phyloP scores from a whole-genome alignment of 352 stramenopile genomes.

The Globisporangium cystogenes region DNA sequence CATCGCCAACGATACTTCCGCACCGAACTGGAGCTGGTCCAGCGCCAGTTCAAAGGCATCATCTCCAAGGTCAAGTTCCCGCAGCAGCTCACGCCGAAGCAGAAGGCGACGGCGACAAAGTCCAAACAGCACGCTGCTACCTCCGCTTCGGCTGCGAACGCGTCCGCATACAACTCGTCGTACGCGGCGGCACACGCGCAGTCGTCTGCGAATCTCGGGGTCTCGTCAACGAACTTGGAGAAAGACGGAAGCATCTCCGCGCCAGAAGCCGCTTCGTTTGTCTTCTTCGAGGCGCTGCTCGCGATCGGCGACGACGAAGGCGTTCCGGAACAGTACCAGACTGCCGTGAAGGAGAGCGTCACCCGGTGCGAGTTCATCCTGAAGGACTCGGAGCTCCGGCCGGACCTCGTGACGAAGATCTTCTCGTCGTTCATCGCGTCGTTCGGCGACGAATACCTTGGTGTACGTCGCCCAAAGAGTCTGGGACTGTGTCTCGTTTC shows the following conservation, averaged over 20 bases:
- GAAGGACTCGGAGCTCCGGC: conserved; percentile 56
- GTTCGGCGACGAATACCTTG: conserved; percentile 63
- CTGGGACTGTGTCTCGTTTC: not conserved
- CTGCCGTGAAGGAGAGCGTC: conserved; percentile 36
- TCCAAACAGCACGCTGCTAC: conserved; percentile 14
- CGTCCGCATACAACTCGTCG: conserved; percentile 1
- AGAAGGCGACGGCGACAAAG: conserved; percentile 31
- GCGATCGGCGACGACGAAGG: conserved; percentile 37
- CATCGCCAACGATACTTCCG: conserved; percentile 64
- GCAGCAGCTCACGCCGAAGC: conserved; percentile 26
- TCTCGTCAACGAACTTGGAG: conserved; percentile 47
- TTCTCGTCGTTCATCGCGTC: conserved; percentile 52
- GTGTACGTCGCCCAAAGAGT: conserved; percentile 20
- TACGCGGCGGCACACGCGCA: not conserved
- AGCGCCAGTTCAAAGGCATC: conserved; percentile 39
- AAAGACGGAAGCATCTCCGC: conserved; percentile 23
- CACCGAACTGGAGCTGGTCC: conserved; percentile 59
- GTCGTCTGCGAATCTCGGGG: conserved; percentile 7
- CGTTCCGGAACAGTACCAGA: conserved; percentile 28
- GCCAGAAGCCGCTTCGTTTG: conserved; percentile 22
- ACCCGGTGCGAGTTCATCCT: conserved; percentile 56
- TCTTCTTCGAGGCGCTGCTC: conserved; percentile 54
- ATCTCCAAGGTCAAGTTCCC: conserved; percentile 46
- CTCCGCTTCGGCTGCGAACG: not conserved
- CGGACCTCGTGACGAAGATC: conserved; percentile 62